Percentiles rank a stretch among this genome's conserved stretches.
phyloP scores from a whole-genome alignment of 2,329 filamentous ascomycete species.

The Trichoderma pleuroti region DNA sequence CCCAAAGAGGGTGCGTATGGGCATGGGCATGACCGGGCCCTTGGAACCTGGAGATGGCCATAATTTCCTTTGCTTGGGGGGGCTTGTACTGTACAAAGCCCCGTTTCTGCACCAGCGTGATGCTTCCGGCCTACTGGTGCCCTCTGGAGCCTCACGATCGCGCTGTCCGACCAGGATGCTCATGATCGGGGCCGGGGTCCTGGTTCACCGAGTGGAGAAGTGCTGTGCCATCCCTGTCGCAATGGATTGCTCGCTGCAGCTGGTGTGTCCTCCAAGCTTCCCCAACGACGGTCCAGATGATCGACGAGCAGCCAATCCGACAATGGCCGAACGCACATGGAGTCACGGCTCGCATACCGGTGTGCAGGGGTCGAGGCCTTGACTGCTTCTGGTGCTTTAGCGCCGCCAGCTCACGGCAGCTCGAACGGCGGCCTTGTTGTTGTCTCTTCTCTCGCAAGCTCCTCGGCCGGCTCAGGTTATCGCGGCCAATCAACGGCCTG shows the following conservation, averaged over 20 bases:
- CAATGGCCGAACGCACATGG: not conserved
- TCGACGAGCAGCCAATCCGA: conserved; percentile 13
- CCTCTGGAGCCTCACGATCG: conserved; percentile 12
- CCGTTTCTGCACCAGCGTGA: not conserved
- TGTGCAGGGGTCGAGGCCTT: conserved; percentile 10
- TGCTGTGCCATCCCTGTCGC: not conserved
- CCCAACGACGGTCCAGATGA: conserved; percentile 8
- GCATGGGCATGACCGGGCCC: conserved; percentile 11
- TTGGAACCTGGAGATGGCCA: conserved; percentile 6
- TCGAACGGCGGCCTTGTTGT: conserved; percentile 24
- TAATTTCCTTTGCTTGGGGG: conserved; percentile 15
- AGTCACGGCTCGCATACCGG: conserved; percentile 18
- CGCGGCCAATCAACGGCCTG: not conserved
- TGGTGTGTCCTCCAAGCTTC: not conserved
- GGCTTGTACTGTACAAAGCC: conserved; percentile 11
- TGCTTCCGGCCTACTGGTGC: not conserved
- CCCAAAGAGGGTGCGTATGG: conserved; percentile 13
- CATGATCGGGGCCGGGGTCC: conserved; percentile 13
- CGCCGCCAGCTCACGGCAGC: conserved; percentile 23
- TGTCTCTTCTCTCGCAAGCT: conserved; percentile 24
- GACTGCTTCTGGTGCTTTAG: conserved; percentile 1
- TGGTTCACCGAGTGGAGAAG: conserved; percentile 11
- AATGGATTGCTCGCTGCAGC: not conserved
- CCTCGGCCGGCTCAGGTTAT: not conserved
- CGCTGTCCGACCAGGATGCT: conserved; percentile 3